Evolutionary conservation across 306 rosid species (phyloP).

Genomic region (Castanospermum australe): DNA sequence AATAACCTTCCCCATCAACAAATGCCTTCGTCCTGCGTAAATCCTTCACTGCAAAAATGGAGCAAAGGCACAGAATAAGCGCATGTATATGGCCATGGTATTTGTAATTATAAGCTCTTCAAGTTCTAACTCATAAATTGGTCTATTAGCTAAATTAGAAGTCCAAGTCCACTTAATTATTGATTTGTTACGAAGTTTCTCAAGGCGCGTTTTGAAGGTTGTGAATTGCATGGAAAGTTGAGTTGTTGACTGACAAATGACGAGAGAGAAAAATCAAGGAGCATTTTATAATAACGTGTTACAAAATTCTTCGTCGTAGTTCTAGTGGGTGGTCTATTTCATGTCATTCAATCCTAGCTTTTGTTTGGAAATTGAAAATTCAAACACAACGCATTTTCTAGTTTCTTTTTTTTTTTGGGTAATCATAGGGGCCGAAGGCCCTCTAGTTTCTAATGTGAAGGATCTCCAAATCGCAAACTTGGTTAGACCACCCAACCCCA

Average conservation of each 20-base stretch:
- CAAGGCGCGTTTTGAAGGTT: not conserved
- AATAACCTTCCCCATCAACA: constrained; percentile 31
- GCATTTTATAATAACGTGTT: not conserved
- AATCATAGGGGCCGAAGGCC: too few species aligned
- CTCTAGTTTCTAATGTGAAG: not conserved
- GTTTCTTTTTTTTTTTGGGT: too few species aligned
- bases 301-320: not conserved
- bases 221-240: not conserved
- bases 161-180: constrained; percentile 9
- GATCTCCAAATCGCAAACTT: not conserved
- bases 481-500: not conserved
- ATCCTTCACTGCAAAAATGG: not conserved
- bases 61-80: not conserved
- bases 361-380: not conserved
- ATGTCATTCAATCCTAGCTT: not conserved
- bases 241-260: not conserved
- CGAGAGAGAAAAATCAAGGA: not conserved
- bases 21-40: not conserved
- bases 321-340: not conserved
- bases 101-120: not conserved
- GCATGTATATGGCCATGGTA: not conserved
- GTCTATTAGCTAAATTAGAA: not conserved
- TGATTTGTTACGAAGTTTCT: not conserved
- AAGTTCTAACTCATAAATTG: not conserved
- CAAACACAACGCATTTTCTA: not conserved